A percentile compares a stretch with the other conserved stretches of the same genome.
phyloP scores from a whole-genome alignment of 2,329 filamentous ascomycete species.

The Nothophoma quercina region DNA sequence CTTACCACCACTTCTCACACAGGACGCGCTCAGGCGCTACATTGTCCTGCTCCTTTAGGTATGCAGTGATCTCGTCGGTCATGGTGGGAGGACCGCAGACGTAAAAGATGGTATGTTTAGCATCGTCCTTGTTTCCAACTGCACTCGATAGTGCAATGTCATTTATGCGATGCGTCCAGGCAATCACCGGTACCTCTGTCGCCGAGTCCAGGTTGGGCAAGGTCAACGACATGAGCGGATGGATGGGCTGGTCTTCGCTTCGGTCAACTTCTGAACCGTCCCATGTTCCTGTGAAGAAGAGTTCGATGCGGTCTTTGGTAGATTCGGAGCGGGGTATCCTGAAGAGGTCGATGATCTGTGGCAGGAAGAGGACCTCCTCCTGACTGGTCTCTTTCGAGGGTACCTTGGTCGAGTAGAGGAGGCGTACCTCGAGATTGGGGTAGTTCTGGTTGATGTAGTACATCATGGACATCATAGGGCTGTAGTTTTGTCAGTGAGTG shows the following conservation, averaged over 20 bases:
- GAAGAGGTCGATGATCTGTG: slow-evolving; percentile 44
- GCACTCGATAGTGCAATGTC: slow-evolving; percentile 51
- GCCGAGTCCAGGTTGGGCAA: slow-evolving; percentile 39
- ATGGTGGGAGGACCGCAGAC: slow-evolving; percentile 59
- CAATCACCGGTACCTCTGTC: slow-evolving; percentile 41
- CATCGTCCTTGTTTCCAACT: slow-evolving; percentile 46
- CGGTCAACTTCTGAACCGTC: slow-evolving; percentile 37
- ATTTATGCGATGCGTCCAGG: slow-evolving; percentile 45
- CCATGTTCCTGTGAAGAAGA: slow-evolving; percentile 48
- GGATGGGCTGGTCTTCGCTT: slow-evolving; percentile 36
- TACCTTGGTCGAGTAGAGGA: slow-evolving; percentile 69
- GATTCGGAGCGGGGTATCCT: slow-evolving; percentile 34
- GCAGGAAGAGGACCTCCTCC: slow-evolving; percentile 46
- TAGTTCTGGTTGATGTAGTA: slow-evolving; percentile 62
- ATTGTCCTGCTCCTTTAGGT: slow-evolving; percentile 48
- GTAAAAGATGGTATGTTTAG: slow-evolving; percentile 53
- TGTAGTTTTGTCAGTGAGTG: slow-evolving; percentile 39
- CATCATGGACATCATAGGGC: slow-evolving; percentile 77
- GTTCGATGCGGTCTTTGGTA: slow-evolving; percentile 41
- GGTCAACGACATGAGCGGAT: slow-evolving; percentile 44
- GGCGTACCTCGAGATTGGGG: slow-evolving; percentile 56
- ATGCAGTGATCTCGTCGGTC: slow-evolving; percentile 57
- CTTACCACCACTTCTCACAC: slow-evolving; percentile 62
- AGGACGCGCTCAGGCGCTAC: slow-evolving; percentile 52
- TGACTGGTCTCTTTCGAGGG: slow-evolving; percentile 39